A percentile compares a stretch with the other conserved stretches of the same genome.
phyloP scores from a whole-genome alignment of 345 rosid species.

The Salix viminalis region DNA sequence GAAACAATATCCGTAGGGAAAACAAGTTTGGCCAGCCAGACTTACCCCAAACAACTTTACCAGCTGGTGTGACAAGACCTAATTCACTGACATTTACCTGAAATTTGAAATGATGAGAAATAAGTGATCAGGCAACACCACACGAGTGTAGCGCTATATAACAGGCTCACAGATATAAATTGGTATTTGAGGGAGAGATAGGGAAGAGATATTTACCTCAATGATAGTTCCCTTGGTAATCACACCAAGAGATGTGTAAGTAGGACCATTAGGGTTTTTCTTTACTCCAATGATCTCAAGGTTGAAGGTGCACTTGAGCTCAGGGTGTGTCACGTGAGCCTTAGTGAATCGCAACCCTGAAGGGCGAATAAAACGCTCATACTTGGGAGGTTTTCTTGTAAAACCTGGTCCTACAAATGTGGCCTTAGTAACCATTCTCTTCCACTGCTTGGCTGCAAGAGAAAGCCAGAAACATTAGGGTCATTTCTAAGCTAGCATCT shows the following conservation, averaged over 20 bases:
- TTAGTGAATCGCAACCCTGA: slow-evolving; percentile 85
- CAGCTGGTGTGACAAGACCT: slow-evolving; percentile 88
- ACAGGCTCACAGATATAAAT: not conserved
- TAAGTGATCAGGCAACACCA: not conserved
- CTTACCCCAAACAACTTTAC: slow-evolving; percentile 96
- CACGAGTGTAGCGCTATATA: not conserved
- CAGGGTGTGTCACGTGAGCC: slow-evolving; percentile 93
- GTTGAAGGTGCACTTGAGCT: slow-evolving; percentile 79
- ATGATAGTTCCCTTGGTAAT: slow-evolving; percentile 87
- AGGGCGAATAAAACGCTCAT: slow-evolving; percentile 89
- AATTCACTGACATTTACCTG: slow-evolving; percentile 96
- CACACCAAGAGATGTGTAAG: slow-evolving; percentile 88
- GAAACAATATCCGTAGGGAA: not conserved
- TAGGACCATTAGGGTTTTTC: slow-evolving; percentile 94
- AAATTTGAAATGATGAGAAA: not conserved
- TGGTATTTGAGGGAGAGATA: not conserved
- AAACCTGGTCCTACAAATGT: slow-evolving; percentile 88
- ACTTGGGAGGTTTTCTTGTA: slow-evolving; percentile 94
- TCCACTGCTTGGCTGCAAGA: slow-evolving; percentile 86
- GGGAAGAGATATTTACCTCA: slow-evolving; percentile 43
- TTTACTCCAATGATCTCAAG: slow-evolving; percentile 81
- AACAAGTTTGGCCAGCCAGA: not conserved
- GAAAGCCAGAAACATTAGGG: not conserved
- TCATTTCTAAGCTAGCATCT: not conserved
- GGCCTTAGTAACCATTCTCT: slow-evolving; percentile 91